Evolutionary conservation across 495 filamentous ascomycete genomes (phyloP), one percentile per base, ranked within the genome.

Genomic region (Margaritispora aquatica): DNA sequence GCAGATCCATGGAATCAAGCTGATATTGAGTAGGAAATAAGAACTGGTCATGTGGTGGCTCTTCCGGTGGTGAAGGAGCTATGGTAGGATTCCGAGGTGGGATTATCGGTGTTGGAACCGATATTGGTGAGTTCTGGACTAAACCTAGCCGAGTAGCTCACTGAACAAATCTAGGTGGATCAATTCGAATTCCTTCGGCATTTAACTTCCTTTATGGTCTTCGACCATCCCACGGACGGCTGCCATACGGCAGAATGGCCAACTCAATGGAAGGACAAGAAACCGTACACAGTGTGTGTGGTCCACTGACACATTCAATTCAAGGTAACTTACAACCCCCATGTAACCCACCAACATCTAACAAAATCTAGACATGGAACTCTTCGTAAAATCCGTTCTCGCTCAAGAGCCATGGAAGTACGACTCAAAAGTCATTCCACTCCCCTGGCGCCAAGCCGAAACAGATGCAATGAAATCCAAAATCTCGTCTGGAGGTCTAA

Each of bases 331-430:
- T 23, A 4, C 19, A 3, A 23, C 20, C 13, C 21, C 41, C 29
- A 41, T 5, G 17, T 63, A 89, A 47, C 78, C 76, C 50, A 4
- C 26, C 41, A 56, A 51, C 54, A 56, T n/a, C n/a, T n/a, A n/a
- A n/a, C n/a, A 27, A 55, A 26, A 11, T 89, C 1, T 79, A 29
- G 88, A 85, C 56, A 65, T 89, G 8, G 79, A 78, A 38, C 63
- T 89, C 0, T 89, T 90, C 64, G 83, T 85, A 62, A 77, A 73
- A 54, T 77, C 75, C 0, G 73, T 87, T 19, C 64, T 88, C 49
- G 76, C 75, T 19, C 74, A 76, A 27, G 77, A 84, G 63, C 83
- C 86, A 0, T 88, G 86, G 85, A 68, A 83, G 3, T 69, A 69
- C 2, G 84, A 88, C 59, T 85, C 84, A 0, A 77, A 75, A 0